These are phyloP conservation scores for Yamagishiella unicocca DNA, from an alignment of 139 green algal species.

Conservation along the genomic window DNA sequence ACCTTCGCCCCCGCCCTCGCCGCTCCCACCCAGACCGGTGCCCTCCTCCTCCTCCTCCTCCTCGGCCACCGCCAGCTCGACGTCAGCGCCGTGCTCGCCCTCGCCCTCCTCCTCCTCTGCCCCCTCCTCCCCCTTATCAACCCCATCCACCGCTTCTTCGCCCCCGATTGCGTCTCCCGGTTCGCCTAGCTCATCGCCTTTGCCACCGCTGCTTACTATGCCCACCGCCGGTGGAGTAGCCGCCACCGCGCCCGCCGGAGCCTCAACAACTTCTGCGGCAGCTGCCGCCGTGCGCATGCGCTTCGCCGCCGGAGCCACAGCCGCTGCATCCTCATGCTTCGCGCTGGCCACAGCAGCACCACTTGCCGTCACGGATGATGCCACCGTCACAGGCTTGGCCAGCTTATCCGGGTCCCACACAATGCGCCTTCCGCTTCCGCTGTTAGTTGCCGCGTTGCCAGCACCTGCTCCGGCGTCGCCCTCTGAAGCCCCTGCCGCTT, in stretches of 20 bases:
- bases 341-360: neutral
- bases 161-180: neutral
- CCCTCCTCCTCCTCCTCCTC: neutral
- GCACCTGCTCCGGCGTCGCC: neutral
- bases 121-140: neutral
- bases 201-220: too few species aligned
- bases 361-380: neutral
- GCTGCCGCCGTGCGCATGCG: neutral
- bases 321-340: neutral
- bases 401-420: constrained; percentile 25
- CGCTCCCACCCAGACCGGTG: neutral
- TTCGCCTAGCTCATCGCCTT: neutral
- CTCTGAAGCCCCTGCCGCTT: too few species aligned
- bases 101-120: neutral
- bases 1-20: neutral
- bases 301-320: neutral
- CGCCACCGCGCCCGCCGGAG: neutral
- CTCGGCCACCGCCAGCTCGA: neutral
- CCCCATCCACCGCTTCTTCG: neutral
- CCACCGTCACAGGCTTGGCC: neutral
- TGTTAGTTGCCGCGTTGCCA: neutral
- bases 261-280: neutral
- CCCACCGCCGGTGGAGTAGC: too few species aligned
- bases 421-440: constrained; percentile 10
- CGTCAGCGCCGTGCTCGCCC: neutral